A percentile compares a stretch with the other conserved stretches of the same genome.
Conservation (phyloP, 1,139 yeast genomes). For the Suhomyces terraborum region DNA sequence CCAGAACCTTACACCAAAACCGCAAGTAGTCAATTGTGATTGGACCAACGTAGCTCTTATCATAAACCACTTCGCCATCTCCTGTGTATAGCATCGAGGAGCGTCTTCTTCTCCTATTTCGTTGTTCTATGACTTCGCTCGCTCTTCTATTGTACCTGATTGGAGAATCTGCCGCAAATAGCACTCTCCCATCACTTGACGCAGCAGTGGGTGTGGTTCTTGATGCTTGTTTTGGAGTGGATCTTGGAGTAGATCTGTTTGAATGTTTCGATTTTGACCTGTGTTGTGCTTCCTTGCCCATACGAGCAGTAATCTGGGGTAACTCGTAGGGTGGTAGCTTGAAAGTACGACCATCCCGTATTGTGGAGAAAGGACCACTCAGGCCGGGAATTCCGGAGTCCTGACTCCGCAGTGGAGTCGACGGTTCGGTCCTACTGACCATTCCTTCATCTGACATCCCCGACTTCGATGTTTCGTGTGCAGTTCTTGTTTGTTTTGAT, state of each 20-base stretch:
- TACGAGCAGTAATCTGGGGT: conserved; percentile 24
- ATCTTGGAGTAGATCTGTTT: conserved; percentile 13
- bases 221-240: conserved; percentile 12
- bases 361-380: conserved; percentile 13
- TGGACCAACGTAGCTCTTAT: conserved; percentile 40
- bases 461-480: background rate
- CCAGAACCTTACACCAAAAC: conserved; percentile 37
- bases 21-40: conserved; percentile 42
- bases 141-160: conserved; percentile 12
- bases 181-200: background rate
- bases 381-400: conserved; percentile 9
- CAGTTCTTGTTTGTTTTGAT: background rate
- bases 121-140: conserved; percentile 15
- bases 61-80: conserved; percentile 29
- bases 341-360: conserved; percentile 8
- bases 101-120: conserved; percentile 27
- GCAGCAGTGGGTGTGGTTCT: conserved; percentile 5
- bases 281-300: conserved; percentile 4
- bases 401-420: conserved; percentile 26
- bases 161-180: background rate
- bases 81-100: conserved; percentile 33
- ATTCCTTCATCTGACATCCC: conserved; percentile 1
- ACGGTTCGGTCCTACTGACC: conserved; percentile 29
- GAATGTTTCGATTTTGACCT: conserved; percentile 16
- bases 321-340: conserved; percentile 33